These are phyloP conservation scores for Xylaria palmicola DNA, from an alignment of 495 filamentous ascomycete species.

Conservation along the genomic window DNA sequence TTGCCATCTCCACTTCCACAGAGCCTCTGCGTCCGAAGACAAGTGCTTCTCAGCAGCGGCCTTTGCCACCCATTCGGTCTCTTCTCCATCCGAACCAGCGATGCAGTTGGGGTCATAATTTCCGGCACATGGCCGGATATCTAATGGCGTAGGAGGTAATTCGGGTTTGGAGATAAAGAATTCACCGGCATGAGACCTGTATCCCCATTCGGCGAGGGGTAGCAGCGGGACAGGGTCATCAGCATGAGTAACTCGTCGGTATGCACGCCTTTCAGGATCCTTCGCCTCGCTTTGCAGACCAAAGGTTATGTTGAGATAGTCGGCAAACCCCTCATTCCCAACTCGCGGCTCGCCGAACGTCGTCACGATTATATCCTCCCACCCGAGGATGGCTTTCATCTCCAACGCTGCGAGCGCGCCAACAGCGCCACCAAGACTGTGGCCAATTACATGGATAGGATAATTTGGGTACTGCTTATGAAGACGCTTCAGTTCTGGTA, in stretches of 20 bases:
- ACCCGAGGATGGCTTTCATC: conserved; percentile 48
- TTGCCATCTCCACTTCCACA: conserved; percentile 22
- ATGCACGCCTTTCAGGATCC: conserved; percentile 42
- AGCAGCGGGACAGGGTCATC: conserved; percentile 89
- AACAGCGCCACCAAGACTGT: conserved; percentile 90
- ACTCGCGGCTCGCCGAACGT: conserved; percentile 91
- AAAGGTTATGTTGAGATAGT: conserved; percentile 69
- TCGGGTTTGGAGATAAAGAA: conserved; percentile 72
- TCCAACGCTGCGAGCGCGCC: conserved; percentile 85
- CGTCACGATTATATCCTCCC: conserved; percentile 67
- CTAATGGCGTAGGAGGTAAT: conserved; percentile 63
- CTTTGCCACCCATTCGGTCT: conserved; percentile 18
- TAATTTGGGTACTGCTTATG: conserved; percentile 65
- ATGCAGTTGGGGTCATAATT: conserved; percentile 70
- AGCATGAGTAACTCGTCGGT: conserved; percentile 79
- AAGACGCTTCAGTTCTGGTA: conserved; percentile 57
- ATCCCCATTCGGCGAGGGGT: conserved; percentile 84
- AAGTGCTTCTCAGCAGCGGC: conserved; percentile 18
- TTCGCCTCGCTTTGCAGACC: conserved; percentile 34
- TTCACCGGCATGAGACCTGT: conserved; percentile 78
- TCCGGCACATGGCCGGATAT: conserved; percentile 71
- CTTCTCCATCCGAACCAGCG: conserved; percentile 50
- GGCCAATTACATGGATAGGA: conserved; percentile 74
- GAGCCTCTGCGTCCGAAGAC: conserved; percentile 19
- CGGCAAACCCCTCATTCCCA: conserved; percentile 70